Percentiles rank a stretch among this genome's conserved stretches.
Evolutionary conservation across 164 flowering plant species (phyloP).

Genomic region (Dillenia turbinata): DNA sequence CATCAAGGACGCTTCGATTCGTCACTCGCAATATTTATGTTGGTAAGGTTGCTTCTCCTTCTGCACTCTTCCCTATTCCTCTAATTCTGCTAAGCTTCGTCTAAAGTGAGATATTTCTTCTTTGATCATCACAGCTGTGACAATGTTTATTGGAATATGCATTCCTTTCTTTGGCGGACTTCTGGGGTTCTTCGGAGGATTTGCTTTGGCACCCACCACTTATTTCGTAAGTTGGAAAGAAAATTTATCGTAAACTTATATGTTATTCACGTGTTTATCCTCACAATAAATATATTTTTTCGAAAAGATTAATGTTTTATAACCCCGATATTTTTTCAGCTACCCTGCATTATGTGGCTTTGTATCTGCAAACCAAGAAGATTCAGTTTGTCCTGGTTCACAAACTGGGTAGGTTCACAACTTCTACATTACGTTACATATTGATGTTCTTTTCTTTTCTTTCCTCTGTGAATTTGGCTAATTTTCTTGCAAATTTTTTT

Average conservation of each 20-base stretch:
- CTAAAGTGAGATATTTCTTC: neutral
- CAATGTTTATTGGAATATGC: conserved; percentile 14
- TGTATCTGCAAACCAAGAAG: conserved; percentile 48
- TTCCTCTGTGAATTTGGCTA: neutral
- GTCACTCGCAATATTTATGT: conserved; percentile 34
- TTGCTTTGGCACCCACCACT: conserved; percentile 39
- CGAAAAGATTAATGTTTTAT: too few species aligned
- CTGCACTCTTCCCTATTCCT: neutral
- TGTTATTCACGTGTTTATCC: too few species aligned
- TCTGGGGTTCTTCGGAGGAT: conserved; percentile 25
- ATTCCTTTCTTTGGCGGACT: conserved; percentile 28
- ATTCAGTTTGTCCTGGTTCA: conserved; percentile 54
- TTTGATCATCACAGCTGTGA: conserved; percentile 3
- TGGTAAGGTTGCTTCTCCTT: conserved; percentile 23
- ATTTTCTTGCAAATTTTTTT: neutral
- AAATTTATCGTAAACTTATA: neutral
- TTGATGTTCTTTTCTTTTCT: neutral
- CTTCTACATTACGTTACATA: neutral
- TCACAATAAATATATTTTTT: too few species aligned
- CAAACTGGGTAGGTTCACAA: conserved; percentile 47
- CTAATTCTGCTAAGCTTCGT: neutral
- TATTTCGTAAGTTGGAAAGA: conserved; percentile 17
- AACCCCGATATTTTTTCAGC: conserved; percentile 27
- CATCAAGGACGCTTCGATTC: conserved; percentile 36
- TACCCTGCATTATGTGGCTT: conserved; percentile 83